Evolutionary conservation across 1,284 basidiomycete species (phyloP).

Genomic region (Pholiota adiposa): DNA sequence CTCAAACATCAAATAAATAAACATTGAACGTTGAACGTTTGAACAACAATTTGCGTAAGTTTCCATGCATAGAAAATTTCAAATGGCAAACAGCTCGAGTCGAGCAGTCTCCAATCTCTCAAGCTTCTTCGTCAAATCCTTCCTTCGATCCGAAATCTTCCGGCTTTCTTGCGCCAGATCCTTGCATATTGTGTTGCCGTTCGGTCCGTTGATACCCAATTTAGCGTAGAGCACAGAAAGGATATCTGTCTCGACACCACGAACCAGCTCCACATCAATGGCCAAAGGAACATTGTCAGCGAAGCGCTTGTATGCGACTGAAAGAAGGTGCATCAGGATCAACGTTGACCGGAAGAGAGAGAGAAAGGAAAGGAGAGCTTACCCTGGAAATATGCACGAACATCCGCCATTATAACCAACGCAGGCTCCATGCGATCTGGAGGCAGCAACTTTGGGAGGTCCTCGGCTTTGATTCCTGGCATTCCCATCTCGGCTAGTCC

Average conservation of each 20-base stretch:
- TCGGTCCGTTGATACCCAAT: slow-evolving; percentile 48
- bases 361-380: slow-evolving; percentile 4
- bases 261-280: slow-evolving; percentile 66
- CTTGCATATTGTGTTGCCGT: slow-evolving; percentile 53
- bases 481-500: slow-evolving; percentile 51
- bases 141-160: slow-evolving; percentile 46
- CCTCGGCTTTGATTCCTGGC: slow-evolving; percentile 38
- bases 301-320: slow-evolving; percentile 74
- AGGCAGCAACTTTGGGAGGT: slow-evolving; percentile 57
- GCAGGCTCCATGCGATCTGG: slow-evolving; percentile 57
- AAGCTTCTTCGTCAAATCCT: slow-evolving; percentile 56
- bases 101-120: slow-evolving; percentile 46
- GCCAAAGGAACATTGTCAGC: slow-evolving; percentile 64
- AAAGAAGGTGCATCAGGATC: background rate
- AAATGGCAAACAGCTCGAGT: slow-evolving; percentile 11
- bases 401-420: slow-evolving; percentile 69
- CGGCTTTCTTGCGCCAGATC: slow-evolving; percentile 59
- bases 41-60: too few species aligned
- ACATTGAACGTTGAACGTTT: too few species aligned
- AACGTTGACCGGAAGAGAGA: background rate
- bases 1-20: too few species aligned
- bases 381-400: slow-evolving; percentile 77
- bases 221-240: slow-evolving; percentile 41
- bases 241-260: slow-evolving; percentile 48
- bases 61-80: too few species aligned